Evolutionary conservation across 345 rosid species (phyloP).

Genomic region (Camelina laxa): DNA sequence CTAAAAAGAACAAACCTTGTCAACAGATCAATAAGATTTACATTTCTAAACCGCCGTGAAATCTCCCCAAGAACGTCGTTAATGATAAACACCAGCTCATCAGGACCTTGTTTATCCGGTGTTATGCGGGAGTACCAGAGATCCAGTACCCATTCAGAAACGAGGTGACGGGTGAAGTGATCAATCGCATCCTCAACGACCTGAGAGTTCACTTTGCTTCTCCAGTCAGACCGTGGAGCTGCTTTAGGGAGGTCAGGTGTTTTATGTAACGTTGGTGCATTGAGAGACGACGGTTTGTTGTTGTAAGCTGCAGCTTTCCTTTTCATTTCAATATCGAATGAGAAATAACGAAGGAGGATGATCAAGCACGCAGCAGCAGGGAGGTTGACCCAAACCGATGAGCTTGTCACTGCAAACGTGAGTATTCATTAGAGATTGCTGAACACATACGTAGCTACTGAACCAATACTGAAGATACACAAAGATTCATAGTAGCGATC

Average conservation of each 20-base stretch:
- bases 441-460: constrained; percentile 11
- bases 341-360: constrained; percentile 79
- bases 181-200: constrained; percentile 90
- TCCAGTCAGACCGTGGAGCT: constrained; percentile 70
- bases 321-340: constrained; percentile 80
- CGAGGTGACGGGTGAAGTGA: constrained; percentile 75
- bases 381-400: constrained; percentile 92
- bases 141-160: constrained; percentile 93
- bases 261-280: constrained; percentile 46
- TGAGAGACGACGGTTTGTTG: constrained; percentile 53
- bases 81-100: constrained; percentile 73
- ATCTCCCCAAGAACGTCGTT: constrained; percentile 83
- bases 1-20: constrained; percentile 63
- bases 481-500: constrained; percentile 2
- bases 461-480: constrained; percentile 13
- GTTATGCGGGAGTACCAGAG: constrained; percentile 95
- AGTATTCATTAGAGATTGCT: constrained; percentile 25
- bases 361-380: constrained; percentile 90
- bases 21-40: constrained; percentile 88
- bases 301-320: constrained; percentile 73
- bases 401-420: constrained; percentile 78
- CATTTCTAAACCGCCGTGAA: constrained; percentile 73
- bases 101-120: constrained; percentile 89
- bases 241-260: constrained; percentile 53
- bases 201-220: constrained; percentile 87